These are phyloP conservation scores for Candida ipomoeae DNA, from an alignment of 805 yeast species.

Conservation along the genomic window DNA sequence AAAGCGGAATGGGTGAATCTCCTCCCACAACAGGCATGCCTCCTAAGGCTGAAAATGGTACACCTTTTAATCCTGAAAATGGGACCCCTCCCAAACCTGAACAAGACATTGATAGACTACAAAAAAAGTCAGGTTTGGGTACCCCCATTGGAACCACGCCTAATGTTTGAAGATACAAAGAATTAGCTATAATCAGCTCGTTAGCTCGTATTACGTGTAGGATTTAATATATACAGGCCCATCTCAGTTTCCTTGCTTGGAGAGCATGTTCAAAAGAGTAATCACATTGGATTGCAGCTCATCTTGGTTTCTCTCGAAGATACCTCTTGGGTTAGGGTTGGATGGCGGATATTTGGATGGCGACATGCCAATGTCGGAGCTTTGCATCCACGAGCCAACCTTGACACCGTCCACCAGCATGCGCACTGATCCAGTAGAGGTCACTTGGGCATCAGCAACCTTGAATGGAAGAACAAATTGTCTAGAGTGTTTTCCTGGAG, in stretches of 20 bases:
- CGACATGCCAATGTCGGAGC: constrained; percentile 18
- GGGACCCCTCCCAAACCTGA: background rate
- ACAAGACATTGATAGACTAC: background rate
- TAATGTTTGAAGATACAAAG: background rate
- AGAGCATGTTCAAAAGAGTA: constrained; percentile 18
- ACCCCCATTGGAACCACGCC: background rate
- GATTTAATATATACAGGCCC: constrained; percentile 5
- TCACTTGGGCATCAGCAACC: constrained; percentile 34
- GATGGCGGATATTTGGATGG: constrained; percentile 29
- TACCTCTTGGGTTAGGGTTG: constrained; percentile 29
- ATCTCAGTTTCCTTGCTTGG: constrained; percentile 13
- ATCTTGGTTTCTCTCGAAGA: constrained; percentile 31
- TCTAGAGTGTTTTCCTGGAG: constrained; percentile 40
- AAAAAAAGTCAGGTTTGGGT: background rate
- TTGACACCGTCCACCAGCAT: constrained; percentile 39
- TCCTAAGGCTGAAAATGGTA: background rate
- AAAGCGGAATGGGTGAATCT: background rate
- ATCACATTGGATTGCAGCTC: constrained; percentile 17
- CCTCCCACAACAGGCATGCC: background rate
- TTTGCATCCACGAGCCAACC: constrained; percentile 39
- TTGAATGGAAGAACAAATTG: constrained; percentile 43
- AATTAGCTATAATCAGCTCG: background rate
- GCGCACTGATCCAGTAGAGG: constrained; percentile 36
- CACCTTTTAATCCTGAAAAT: too few species aligned
- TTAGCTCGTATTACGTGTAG: background rate